Percentiles rank a stretch among this genome's conserved stretches.
These are phyloP conservation scores for Acrocalymma vagum DNA, from an alignment of 2,329 filamentous ascomycete genomes.

Conservation along the genomic window DNA sequence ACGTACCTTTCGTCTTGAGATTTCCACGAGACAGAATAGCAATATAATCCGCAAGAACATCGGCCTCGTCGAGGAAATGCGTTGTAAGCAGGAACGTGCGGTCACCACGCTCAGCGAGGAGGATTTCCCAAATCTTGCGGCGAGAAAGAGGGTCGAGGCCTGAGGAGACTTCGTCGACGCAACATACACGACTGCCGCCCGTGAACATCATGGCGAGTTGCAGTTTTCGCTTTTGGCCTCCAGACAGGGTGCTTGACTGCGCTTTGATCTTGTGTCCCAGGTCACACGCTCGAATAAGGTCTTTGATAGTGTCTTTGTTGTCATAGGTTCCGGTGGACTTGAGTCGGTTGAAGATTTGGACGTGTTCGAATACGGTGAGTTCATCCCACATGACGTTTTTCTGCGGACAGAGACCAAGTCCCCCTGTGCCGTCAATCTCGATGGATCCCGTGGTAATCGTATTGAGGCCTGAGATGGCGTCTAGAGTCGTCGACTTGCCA, in stretches of 20 bases:
- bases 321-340: constrained; percentile 68
- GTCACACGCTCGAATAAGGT: constrained; percentile 76
- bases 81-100: constrained; percentile 89
- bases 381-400: constrained; percentile 95
- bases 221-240: constrained; percentile 90
- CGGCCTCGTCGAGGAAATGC: constrained; percentile 93
- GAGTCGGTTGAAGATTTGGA: constrained; percentile 82
- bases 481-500: constrained; percentile 89
- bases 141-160: constrained; percentile 87
- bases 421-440: constrained; percentile 77
- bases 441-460: constrained; percentile 80
- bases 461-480: constrained; percentile 85
- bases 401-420: constrained; percentile 87
- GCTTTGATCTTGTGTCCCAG: constrained; percentile 77
- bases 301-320: constrained; percentile 65
- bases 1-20: constrained; percentile 82
- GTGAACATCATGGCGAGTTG: constrained; percentile 96
- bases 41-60: constrained; percentile 87
- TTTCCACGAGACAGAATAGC: constrained; percentile 86
- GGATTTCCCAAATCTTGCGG: constrained; percentile 92
- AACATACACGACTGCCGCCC: constrained; percentile 86
- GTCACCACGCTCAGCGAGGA: constrained; percentile 81
- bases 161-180: constrained; percentile 89
- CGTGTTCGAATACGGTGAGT: constrained; percentile 84
- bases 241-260: constrained; percentile 79